These are phyloP conservation scores for Phytophthora boehmeriae DNA, from an alignment of 352 stramenopile species.

Conservation along the genomic window DNA sequence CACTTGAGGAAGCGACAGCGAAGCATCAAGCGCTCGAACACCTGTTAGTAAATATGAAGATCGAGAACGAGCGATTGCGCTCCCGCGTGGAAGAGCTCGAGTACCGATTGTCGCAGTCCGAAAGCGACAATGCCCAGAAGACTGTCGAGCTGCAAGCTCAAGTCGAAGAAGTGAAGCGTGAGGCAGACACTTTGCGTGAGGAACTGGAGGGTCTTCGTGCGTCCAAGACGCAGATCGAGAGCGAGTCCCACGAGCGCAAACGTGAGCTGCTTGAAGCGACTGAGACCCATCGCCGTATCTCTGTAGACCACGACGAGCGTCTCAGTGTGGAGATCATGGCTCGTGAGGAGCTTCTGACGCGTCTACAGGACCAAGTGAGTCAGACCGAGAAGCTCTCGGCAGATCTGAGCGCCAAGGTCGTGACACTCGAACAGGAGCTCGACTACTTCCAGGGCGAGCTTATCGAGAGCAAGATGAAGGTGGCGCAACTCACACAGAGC, in stretches of 20 bases:
- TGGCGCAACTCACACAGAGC: conserved; percentile 71
- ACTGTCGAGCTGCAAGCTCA: conserved; percentile 55
- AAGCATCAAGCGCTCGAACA: conserved; percentile 68
- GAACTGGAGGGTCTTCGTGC: conserved; percentile 54
- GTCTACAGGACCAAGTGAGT: conserved; percentile 43
- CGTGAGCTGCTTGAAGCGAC: conserved; percentile 48
- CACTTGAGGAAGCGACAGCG: conserved; percentile 47
- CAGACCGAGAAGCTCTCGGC: conserved; percentile 38
- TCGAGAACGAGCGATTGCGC: conserved; percentile 65
- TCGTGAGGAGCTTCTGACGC: conserved; percentile 56
- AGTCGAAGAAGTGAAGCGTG: conserved; percentile 55
- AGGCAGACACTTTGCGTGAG: conserved; percentile 49
- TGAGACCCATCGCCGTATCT: conserved; percentile 46
- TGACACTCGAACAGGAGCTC: conserved; percentile 73
- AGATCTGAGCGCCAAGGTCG: conserved; percentile 42
- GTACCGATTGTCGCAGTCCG: conserved; percentile 41
- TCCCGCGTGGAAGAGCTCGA: conserved; percentile 67
- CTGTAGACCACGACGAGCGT: conserved; percentile 51
- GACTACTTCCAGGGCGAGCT: conserved; percentile 85
- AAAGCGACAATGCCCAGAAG: conserved; percentile 43
- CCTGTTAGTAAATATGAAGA: conserved; percentile 53
- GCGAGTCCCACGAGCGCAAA: conserved; percentile 51
- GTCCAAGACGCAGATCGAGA: conserved; percentile 57
- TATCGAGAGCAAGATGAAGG: conserved; percentile 86
- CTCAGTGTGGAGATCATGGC: conserved; percentile 47